Conservation (phyloP, 352 stramenopile species). For the Pythium insidiosum region DNA sequence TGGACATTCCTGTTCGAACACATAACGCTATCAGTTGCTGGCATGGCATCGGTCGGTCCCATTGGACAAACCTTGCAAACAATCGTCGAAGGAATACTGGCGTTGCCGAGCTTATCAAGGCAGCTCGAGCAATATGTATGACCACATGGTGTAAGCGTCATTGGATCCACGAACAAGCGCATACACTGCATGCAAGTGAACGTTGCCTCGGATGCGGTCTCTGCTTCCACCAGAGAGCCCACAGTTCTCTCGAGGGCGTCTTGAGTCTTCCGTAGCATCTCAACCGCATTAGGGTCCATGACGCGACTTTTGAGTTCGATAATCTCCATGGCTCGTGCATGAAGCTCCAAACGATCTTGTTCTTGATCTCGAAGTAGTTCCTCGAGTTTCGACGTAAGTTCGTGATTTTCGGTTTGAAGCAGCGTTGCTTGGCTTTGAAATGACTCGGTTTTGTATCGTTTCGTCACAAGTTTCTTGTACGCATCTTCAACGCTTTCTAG, state of each 20-base stretch:
- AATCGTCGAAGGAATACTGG: slow-evolving; percentile 32
- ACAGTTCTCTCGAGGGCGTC: slow-evolving; percentile 63
- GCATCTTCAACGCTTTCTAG: slow-evolving; percentile 23
- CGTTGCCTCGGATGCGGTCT: slow-evolving; percentile 61
- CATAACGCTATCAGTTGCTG: too few relatives aligned
- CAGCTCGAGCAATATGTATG: slow-evolving; percentile 66
- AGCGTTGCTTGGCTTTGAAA: slow-evolving; percentile 62
- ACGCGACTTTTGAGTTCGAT: slow-evolving; percentile 35
- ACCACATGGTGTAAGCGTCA: slow-evolving; percentile 61
- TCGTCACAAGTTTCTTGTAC: slow-evolving; percentile 50
- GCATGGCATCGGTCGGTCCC: too few relatives aligned
- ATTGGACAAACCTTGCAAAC: slow-evolving; percentile 28
- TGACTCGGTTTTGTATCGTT: slow-evolving; percentile 71
- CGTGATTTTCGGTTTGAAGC: slow-evolving; percentile 56
- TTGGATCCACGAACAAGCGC: slow-evolving; percentile 45
- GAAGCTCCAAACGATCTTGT: slow-evolving; percentile 29
- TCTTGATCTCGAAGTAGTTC: slow-evolving; percentile 35
- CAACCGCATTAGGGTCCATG: slow-evolving; percentile 39
- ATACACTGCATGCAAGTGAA: slow-evolving; percentile 76
- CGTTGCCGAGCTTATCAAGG: slow-evolving; percentile 27
- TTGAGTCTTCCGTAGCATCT: slow-evolving; percentile 46
- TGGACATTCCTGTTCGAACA: slow-evolving; percentile 29
- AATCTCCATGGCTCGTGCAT: slow-evolving; percentile 29
- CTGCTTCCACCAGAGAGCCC: slow-evolving; percentile 51
- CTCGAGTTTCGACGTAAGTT: slow-evolving; percentile 35